Evolutionary conservation across 164 flowering plant species (phyloP).

Genomic region (Liquidambar formosana): DNA sequence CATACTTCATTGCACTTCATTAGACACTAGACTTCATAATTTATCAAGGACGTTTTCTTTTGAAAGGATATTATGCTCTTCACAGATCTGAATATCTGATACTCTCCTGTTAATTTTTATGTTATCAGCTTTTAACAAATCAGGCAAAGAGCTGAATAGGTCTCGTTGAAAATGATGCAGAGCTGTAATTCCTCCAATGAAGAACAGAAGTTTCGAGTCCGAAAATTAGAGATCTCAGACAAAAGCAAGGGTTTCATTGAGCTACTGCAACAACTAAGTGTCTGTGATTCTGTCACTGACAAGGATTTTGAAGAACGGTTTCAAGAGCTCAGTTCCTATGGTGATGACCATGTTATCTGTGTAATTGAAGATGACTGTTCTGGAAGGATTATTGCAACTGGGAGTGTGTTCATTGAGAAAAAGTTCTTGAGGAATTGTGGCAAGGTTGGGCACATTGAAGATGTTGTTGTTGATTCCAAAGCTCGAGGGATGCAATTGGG

Average conservation of each 20-base stretch:
- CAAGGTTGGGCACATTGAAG: conserved; percentile 89
- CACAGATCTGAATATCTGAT: too few species aligned
- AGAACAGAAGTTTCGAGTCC: conserved; percentile 26
- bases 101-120: background rate
- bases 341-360: conserved; percentile 72
- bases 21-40: too few species aligned
- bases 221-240: conserved; percentile 64
- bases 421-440: conserved; percentile 81
- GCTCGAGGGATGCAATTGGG: conserved; percentile 72
- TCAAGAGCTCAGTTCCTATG: conserved; percentile 49
- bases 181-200: conserved; percentile 7
- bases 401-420: conserved; percentile 77
- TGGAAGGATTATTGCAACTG: conserved; percentile 69
- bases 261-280: conserved; percentile 63
- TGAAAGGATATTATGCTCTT: too few species aligned
- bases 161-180: conserved; percentile 20
- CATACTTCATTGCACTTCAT: too few species aligned
- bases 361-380: conserved; percentile 67
- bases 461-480: conserved; percentile 77
- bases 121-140: background rate
- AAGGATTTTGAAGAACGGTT: conserved; percentile 62
- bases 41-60: too few species aligned
- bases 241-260: conserved; percentile 74
- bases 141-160: background rate
- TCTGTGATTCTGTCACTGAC: conserved; percentile 62